These are phyloP conservation scores for Rhodotorula glutinis DNA, from an alignment of 1,284 basidiomycete species.

Conservation along the genomic window DNA sequence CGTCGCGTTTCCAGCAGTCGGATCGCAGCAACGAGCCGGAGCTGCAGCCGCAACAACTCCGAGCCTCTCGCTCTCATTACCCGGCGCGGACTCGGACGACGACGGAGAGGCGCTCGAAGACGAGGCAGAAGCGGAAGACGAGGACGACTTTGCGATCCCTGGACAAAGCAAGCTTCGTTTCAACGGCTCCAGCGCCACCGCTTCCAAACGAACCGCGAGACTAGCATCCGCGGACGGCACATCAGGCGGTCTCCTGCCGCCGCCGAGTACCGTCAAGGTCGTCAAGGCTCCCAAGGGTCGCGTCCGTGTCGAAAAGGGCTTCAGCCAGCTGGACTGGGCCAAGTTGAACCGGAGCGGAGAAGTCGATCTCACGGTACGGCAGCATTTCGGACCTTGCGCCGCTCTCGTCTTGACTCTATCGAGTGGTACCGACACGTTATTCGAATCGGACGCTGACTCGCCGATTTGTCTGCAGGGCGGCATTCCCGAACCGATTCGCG, in stretches of 20 bases:
- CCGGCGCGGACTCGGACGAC: conserved; percentile 38
- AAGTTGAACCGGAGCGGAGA: conserved; percentile 68
- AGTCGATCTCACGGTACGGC: conserved; percentile 64
- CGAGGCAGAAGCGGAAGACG: conserved; percentile 14
- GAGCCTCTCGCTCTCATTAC: conserved; percentile 48
- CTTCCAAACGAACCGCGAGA: neutral
- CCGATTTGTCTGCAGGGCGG: conserved; percentile 39
- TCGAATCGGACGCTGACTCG: conserved; percentile 48
- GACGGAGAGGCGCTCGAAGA: conserved; percentile 18
- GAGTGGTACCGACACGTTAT: conserved; percentile 51
- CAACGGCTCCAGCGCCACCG: conserved; percentile 33
- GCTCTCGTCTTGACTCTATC: neutral
- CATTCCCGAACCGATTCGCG: conserved; percentile 57
- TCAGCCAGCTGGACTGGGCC: conserved; percentile 93
- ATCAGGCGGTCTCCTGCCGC: conserved; percentile 50
- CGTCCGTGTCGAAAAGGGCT: conserved; percentile 85
- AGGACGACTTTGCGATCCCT: conserved; percentile 44
- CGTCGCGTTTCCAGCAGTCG: conserved; percentile 75
- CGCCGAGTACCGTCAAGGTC: conserved; percentile 56
- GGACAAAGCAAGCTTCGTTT: conserved; percentile 59
- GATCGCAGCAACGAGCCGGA: conserved; percentile 71
- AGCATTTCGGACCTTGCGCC: neutral
- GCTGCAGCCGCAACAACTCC: conserved; percentile 37
- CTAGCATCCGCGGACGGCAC: neutral
- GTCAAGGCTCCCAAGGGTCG: conserved; percentile 56